Conservation (phyloP, 352 stramenopile genomes). For the Pythium inflatum region DNA sequence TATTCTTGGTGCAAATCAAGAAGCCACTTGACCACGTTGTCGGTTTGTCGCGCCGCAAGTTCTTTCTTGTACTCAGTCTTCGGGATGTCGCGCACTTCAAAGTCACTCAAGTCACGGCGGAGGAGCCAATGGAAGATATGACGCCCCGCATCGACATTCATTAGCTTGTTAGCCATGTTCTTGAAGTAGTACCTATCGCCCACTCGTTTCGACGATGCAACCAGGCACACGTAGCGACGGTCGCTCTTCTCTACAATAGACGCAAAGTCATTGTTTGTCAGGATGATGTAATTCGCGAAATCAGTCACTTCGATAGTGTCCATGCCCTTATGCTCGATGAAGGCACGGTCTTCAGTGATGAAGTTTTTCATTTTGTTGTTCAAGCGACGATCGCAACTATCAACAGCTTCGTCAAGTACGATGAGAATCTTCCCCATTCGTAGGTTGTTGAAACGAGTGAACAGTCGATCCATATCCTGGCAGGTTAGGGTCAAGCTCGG, state of each 20-base stretch:
- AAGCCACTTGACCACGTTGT: background rate
- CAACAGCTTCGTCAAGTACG: background rate
- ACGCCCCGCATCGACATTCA: background rate
- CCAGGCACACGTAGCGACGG: background rate
- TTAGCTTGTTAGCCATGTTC: background rate
- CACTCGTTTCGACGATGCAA: background rate
- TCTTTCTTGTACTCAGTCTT: background rate
- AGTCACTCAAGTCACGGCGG: background rate
- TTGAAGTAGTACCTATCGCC: background rate
- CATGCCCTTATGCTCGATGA: background rate
- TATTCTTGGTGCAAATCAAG: too few relatives aligned
- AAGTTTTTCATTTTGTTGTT: background rate
- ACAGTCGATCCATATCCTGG: background rate
- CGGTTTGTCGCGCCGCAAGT: background rate
- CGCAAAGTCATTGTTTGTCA: background rate
- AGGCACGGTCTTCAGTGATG: background rate
- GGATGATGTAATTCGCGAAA: background rate
- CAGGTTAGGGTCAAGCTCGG: background rate
- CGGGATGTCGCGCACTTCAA: background rate
- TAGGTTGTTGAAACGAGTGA: background rate
- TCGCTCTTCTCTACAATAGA: background rate
- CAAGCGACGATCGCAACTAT: background rate
- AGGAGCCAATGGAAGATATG: background rate
- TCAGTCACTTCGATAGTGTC: background rate
- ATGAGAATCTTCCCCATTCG: background rate